phyloP scores from a whole-genome alignment of 2,329 filamentous ascomycete genomes.

The Fusarium buxicola region DNA sequence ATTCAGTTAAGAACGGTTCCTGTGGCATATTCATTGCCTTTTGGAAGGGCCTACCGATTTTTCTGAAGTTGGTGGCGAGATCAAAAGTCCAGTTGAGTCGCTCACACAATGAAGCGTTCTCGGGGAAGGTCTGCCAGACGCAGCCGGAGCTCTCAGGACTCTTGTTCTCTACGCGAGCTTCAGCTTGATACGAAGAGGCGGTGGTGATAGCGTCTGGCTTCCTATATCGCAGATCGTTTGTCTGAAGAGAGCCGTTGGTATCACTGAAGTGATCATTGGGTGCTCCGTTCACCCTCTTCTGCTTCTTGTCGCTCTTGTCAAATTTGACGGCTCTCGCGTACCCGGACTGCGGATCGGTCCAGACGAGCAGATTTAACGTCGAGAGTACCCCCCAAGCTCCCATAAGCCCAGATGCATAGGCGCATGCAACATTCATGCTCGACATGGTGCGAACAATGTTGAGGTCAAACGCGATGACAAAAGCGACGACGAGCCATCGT shows the following conservation, averaged over 20 bases:
- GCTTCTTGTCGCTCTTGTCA: conserved; percentile 11
- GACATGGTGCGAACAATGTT: conserved; percentile 56
- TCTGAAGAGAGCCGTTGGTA: neutral
- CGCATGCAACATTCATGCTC: conserved; percentile 63
- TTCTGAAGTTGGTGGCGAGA: conserved; percentile 65
- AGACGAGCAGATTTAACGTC: conserved; percentile 62
- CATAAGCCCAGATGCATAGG: conserved; percentile 64
- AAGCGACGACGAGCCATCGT: conserved; percentile 61
- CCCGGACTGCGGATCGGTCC: conserved; percentile 67
- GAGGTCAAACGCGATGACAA: conserved; percentile 58
- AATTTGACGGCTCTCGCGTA: conserved; percentile 62
- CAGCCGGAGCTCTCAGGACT: conserved; percentile 57
- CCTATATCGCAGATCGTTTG: conserved; percentile 34
- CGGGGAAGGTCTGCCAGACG: conserved; percentile 71
- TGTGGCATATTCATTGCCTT: conserved; percentile 7
- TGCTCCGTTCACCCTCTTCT: neutral
- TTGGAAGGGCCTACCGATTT: conserved; percentile 58
- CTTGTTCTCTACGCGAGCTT: neutral
- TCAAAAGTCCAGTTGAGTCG: conserved; percentile 68
- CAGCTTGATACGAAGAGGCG: conserved; percentile 3
- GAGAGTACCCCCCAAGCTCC: conserved; percentile 64
- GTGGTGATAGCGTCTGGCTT: conserved; percentile 11
- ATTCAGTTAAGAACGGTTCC: neutral
- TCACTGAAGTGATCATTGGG: neutral
- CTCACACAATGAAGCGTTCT: conserved; percentile 58